Evolutionary conservation across 2,329 filamentous ascomycete genomes (phyloP).

Genomic region (Aspergillus pseudonomiae): DNA sequence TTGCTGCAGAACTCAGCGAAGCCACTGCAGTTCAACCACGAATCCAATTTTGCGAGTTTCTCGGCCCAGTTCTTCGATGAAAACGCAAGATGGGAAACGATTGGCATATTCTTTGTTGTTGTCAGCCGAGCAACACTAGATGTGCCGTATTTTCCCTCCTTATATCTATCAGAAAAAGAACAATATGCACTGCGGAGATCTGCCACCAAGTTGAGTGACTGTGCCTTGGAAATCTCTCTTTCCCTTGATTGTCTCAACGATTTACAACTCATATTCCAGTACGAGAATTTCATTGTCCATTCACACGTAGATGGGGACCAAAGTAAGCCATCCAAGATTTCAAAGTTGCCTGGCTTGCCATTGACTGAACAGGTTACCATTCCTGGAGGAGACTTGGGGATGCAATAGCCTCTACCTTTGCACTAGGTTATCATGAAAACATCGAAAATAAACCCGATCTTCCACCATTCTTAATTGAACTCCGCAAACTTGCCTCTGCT

Average conservation of each 20-base stretch:
- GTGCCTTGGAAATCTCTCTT: constrained; percentile 41
- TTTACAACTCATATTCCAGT: constrained; percentile 50
- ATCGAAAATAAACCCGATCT: constrained; percentile 31
- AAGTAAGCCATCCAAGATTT: constrained; percentile 34
- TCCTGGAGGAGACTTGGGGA: constrained; percentile 54
- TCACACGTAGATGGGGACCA: constrained; percentile 50
- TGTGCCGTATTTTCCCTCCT: constrained; percentile 29
- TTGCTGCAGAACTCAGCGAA: constrained; percentile 2
- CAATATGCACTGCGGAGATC: constrained; percentile 30
- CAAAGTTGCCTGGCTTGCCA: not conserved
- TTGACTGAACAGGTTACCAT: constrained; percentile 40
- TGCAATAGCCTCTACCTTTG: constrained; percentile 49
- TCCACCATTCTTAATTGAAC: constrained; percentile 41
- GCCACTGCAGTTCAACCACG: constrained; percentile 4
- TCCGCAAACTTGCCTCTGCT: constrained; percentile 46
- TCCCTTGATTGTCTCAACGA: constrained; percentile 45
- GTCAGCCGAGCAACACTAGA: constrained; percentile 41
- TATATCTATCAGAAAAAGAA: constrained; percentile 32
- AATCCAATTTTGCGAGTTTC: constrained; percentile 21
- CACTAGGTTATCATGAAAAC: constrained; percentile 51
- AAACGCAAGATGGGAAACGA: constrained; percentile 42
- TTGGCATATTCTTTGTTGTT: constrained; percentile 43
- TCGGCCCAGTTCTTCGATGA: constrained; percentile 29
- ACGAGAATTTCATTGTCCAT: constrained; percentile 52
- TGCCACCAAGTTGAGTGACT: constrained; percentile 35